Evolutionary conservation across 1,284 basidiomycete species (phyloP).

Genomic region (Papiliotrema flavescens): DNA sequence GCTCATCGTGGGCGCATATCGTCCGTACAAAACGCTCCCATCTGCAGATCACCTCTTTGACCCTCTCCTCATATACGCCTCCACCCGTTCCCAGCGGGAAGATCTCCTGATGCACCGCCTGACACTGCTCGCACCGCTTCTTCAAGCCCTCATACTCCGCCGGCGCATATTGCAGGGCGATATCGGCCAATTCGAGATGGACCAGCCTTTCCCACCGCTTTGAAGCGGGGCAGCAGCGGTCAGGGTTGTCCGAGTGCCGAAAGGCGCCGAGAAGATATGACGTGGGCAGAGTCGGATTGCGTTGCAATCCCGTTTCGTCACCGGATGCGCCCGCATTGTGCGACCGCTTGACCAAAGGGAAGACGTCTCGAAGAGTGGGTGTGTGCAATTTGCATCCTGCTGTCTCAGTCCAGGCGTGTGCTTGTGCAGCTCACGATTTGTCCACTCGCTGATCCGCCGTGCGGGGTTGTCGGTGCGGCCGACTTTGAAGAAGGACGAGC

Average conservation of each 20-base stretch:
- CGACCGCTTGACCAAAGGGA: slow-evolving; percentile 25
- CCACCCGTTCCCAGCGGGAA: slow-evolving; percentile 29
- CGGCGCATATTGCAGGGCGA: slow-evolving; percentile 10
- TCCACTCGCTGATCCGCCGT: slow-evolving; percentile 46
- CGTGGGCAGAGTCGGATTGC: slow-evolving; percentile 8
- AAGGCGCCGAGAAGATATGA: slow-evolving; percentile 40
- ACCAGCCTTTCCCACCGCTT: slow-evolving; percentile 47
- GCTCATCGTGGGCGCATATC: slow-evolving; percentile 8
- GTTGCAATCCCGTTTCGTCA: background rate
- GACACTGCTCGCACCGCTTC: slow-evolving; percentile 40
- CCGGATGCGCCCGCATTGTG: background rate
- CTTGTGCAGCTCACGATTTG: slow-evolving; percentile 26
- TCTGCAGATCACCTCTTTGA: slow-evolving; percentile 37
- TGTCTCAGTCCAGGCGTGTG: background rate
- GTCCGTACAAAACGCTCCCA: slow-evolving; percentile 43
- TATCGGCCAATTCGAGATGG: slow-evolving; percentile 46
- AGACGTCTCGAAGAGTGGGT: slow-evolving; percentile 21
- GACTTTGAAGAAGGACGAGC: slow-evolving; percentile 42
- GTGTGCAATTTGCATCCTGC: slow-evolving; percentile 3
- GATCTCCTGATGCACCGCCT: slow-evolving; percentile 40
- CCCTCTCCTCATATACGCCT: slow-evolving; percentile 32
- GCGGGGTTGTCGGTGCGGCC: slow-evolving; percentile 49
- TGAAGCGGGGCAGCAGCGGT: slow-evolving; percentile 25
- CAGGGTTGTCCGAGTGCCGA: slow-evolving; percentile 8
- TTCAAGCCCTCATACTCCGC: slow-evolving; percentile 17